Evolutionary conservation across 2,329 filamentous ascomycete species (phyloP), one percentile per base, ranked within the genome.

Genomic region (Aspergillus sp.): DNA sequence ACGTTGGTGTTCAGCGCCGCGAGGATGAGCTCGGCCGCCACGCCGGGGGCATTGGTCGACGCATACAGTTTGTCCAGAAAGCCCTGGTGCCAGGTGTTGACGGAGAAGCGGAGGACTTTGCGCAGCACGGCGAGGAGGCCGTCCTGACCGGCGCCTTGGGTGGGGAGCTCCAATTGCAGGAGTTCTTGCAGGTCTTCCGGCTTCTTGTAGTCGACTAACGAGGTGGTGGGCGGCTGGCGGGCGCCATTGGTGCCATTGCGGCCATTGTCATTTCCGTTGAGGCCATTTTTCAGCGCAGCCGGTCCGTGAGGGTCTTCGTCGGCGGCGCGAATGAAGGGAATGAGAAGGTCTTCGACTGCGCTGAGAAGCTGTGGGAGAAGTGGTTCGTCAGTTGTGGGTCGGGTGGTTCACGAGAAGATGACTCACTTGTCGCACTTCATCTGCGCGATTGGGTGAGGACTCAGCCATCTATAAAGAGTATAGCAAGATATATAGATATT

Each of bases 21-120:
- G 21, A 97, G 82, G 7, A 97, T 79, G 52, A 97, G 78, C 65
- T 97, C 94, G 2, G 91, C 88, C 14, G 88, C 85, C 0, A 97
- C 81, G 16, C 93, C 93, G 7, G 93, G 87, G 40, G 93, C 88
- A 66, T 94, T 94, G 36, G 90, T 95, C 58, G 87, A 88, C n/a
- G 88, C 85, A 71, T 97, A 97, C 16, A 97, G 79, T 76, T 99
- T 97, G 74, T 97, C 92, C 66, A 97, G 75, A 73, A 97, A 99
- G 10, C 93, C 93, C 72, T 96, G 92, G 66, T 96, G 89, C 89
- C 92, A 97, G n/a, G 93, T 97, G 74, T 99, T 99, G 66, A 97
- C 93, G 65, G 88, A 94, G 72, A 95, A 91, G 58, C 83, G 80
- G 40, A 97, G 78, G 17, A 97, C 79, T 55, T 85, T 82, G 59